Evolutionary conservation across 179 eudicot species (phyloP).

Genomic region (Silene vulgaris): DNA sequence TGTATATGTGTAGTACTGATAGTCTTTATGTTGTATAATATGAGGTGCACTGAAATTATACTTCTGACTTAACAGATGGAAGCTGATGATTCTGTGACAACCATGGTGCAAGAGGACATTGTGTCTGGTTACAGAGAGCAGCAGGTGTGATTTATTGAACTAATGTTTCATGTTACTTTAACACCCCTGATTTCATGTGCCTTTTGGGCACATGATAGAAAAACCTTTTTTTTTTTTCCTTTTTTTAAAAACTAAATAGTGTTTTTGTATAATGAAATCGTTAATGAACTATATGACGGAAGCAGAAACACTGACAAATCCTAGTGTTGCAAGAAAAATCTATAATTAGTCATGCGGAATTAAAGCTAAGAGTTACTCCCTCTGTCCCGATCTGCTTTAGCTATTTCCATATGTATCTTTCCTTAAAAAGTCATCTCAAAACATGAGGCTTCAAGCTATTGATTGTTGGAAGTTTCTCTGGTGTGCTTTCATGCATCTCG

Average conservation of each 20-base stretch:
- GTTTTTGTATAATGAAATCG: not conserved
- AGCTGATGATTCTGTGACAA: conserved; percentile 55
- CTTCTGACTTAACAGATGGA: conserved; percentile 44
- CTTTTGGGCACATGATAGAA: too few relatives aligned
- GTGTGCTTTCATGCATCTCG: not conserved
- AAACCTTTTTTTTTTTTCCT: too few relatives aligned
- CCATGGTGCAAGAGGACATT: conserved; percentile 60
- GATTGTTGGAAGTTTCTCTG: not conserved
- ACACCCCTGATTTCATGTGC: not conserved
- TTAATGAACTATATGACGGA: not conserved
- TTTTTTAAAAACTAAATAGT: not conserved
- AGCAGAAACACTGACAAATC: not conserved
- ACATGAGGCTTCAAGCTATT: not conserved
- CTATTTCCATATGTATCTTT: not conserved
- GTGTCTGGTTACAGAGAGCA: conserved; percentile 62
- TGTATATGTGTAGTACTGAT: conserved; percentile 3
- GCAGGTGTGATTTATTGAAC: conserved; percentile 49
- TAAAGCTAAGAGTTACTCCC: too few relatives aligned
- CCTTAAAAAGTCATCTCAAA: not conserved
- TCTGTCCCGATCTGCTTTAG: not conserved
- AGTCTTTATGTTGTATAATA: not conserved
- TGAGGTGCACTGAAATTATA: not conserved
- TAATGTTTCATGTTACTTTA: not conserved
- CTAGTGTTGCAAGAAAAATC: not conserved
- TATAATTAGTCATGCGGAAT: too few relatives aligned